phyloP scores from a whole-genome alignment of 1,139 yeast genomes.

The Blastobotrys apis region DNA sequence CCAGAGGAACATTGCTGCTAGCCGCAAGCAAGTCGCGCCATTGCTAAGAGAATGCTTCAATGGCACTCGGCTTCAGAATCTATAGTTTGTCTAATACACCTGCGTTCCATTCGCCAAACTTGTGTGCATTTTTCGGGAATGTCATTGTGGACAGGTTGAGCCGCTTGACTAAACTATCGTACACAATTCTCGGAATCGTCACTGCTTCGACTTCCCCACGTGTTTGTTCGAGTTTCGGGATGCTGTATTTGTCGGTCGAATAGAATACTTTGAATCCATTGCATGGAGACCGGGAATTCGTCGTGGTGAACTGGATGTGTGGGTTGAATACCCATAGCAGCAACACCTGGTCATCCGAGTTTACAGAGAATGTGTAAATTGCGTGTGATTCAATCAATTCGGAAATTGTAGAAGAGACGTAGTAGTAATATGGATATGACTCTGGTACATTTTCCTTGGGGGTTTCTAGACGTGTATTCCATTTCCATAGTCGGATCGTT shows the following conservation, averaged over 20 bases:
- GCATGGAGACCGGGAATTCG: conserved; percentile 23
- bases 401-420: conserved; percentile 26
- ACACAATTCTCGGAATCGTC: conserved; percentile 33
- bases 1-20: conserved; percentile 57
- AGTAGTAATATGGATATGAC: conserved; percentile 25
- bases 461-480: conserved; percentile 46
- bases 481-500: conserved; percentile 50
- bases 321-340: conserved; percentile 57
- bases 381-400: conserved; percentile 37
- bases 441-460: conserved; percentile 10
- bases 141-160: conserved; percentile 31
- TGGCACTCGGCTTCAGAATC: no score
- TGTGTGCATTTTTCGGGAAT: conserved; percentile 37
- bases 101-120: conserved; percentile 35
- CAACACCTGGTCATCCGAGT: conserved; percentile 24
- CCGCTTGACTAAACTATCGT: conserved; percentile 30
- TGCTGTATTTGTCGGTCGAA: conserved; percentile 25
- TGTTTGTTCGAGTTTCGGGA: conserved; percentile 27
- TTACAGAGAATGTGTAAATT: conserved; percentile 31
- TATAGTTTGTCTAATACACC: conserved; percentile 28
- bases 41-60: conserved; percentile 29
- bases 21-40: conserved; percentile 88
- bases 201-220: conserved; percentile 42
- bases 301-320: conserved; percentile 40
- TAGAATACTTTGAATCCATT: conserved; percentile 45